Conservation (phyloP, 768 basidiomycete genomes). For the Termitomyces eurrhizus region DNA sequence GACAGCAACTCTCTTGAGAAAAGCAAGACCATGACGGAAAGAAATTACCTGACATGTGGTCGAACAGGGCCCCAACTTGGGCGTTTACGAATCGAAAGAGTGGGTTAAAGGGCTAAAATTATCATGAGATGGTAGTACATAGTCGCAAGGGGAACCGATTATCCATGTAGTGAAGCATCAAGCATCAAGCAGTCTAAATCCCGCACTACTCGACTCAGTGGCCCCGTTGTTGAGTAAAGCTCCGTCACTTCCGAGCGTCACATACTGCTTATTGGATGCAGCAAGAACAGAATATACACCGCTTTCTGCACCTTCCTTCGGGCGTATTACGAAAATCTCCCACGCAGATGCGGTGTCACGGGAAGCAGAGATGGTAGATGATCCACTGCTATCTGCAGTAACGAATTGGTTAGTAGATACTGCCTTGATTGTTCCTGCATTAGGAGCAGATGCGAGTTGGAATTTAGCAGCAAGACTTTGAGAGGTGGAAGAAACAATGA, state of each 20-base stretch:
- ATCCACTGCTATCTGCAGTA: conserved; percentile 29
- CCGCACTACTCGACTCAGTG: conserved; percentile 20
- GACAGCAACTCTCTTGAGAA: not conserved
- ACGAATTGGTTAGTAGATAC: conserved; percentile 23
- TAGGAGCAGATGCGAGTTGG: conserved; percentile 25
- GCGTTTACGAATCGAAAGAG: not conserved
- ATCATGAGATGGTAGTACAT: not conserved
- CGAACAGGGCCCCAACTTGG: not conserved
- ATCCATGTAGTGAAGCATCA: not conserved
- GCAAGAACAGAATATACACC: conserved; percentile 29
- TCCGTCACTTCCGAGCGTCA: conserved; percentile 22
- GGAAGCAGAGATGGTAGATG: conserved; percentile 22
- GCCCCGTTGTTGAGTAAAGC: conserved; percentile 25
- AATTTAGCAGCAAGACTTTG: conserved; percentile 21
- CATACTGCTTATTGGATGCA: conserved; percentile 26
- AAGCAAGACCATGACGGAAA: not conserved
- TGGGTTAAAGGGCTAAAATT: not conserved
- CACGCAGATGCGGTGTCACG: conserved; percentile 23
- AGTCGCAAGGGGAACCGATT: too few relatives aligned
- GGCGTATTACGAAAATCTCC: conserved; percentile 27
- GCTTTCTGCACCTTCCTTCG: conserved; percentile 18
- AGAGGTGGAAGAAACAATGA: conserved; percentile 20
- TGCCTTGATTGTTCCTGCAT: conserved; percentile 25
- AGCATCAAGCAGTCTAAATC: conserved; percentile 18
- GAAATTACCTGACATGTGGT: not conserved